Percentiles rank a stretch among this genome's conserved stretches.
Conservation (phyloP, 2,329 filamentous ascomycete genomes). For the Davidsoniella eucalypti region DNA sequence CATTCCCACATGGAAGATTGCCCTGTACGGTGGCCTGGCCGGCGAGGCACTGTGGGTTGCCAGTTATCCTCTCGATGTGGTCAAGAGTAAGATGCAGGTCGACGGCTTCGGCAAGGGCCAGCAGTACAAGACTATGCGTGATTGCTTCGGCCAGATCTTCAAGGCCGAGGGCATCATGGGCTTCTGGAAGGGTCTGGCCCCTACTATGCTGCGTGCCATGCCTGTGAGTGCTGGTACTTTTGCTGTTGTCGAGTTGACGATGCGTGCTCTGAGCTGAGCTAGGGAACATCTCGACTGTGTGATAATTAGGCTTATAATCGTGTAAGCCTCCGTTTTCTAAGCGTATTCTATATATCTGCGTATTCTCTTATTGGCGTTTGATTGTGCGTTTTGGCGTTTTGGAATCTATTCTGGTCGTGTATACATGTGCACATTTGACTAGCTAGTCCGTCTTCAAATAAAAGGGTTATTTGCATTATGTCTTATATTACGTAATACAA, state of each 20-base stretch:
- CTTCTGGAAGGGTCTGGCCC: constrained; percentile 90
- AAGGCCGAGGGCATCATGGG: constrained; percentile 58
- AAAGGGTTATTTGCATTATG: too few relatives aligned
- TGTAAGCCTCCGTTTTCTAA: too few relatives aligned
- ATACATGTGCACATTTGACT: neutral
- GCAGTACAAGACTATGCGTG: constrained; percentile 66
- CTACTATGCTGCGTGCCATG: constrained; percentile 87
- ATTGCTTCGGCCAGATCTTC: constrained; percentile 77
- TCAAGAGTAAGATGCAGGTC: constrained; percentile 99
- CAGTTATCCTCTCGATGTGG: constrained; percentile 89
- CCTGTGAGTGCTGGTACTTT: constrained; percentile 97
- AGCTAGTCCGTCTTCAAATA: too few relatives aligned
- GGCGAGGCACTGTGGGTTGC: constrained; percentile 87
- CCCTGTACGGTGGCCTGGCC: constrained; percentile 79
- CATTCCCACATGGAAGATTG: constrained; percentile 71
- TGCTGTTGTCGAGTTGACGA: constrained; percentile 58
- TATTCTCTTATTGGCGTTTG: too few relatives aligned
- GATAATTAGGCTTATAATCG: too few relatives aligned
- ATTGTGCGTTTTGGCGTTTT: neutral
- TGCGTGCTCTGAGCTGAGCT: constrained; percentile 38
- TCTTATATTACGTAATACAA: too few relatives aligned
- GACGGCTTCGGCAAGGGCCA: constrained; percentile 66
- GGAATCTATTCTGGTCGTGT: neutral
- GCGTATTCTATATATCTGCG: neutral
- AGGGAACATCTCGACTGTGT: neutral